phyloP scores from a whole-genome alignment of 768 basidiomycete genomes.

The Omphalotus guepiniiformis region DNA sequence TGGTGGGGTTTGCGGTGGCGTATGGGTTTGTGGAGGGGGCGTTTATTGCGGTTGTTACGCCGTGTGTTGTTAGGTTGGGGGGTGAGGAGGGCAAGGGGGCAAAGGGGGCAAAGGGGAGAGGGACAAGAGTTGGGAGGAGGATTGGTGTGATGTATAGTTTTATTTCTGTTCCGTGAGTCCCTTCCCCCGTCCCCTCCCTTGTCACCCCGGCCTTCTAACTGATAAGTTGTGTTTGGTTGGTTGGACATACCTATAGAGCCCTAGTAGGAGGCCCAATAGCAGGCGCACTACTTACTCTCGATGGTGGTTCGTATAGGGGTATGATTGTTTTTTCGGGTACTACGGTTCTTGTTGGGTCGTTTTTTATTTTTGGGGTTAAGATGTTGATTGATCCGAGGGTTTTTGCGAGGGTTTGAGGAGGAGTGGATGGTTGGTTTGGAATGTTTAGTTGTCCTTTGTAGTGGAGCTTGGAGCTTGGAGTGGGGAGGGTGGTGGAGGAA shows the following conservation, averaged over 20 bases:
- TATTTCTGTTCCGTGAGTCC: slow-evolving; percentile 66
- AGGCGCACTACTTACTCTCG: slow-evolving; percentile 47
- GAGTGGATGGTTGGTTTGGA: too few relatives aligned
- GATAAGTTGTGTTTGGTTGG: not conserved
- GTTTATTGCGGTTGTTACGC: slow-evolving; percentile 63
- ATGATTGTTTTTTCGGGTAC: slow-evolving; percentile 60
- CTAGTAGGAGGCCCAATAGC: slow-evolving; percentile 62
- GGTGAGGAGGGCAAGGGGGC: too few relatives aligned
- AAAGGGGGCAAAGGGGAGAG: too few relatives aligned
- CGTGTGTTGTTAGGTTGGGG: slow-evolving; percentile 64
- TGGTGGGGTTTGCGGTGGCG: slow-evolving; percentile 53
- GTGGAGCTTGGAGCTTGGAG: too few relatives aligned
- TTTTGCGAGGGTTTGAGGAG: slow-evolving; percentile 38
- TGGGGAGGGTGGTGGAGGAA: too few relatives aligned
- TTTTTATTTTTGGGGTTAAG: slow-evolving; percentile 49
- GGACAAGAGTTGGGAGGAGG: slow-evolving; percentile 58
- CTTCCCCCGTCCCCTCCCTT: not conserved
- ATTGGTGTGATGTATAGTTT: slow-evolving; percentile 64
- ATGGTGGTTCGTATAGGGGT: slow-evolving; percentile 42
- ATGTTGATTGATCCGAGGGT: slow-evolving; percentile 39
- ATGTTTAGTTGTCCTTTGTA: too few relatives aligned
- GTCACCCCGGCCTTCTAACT: not conserved
- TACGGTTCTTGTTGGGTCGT: slow-evolving; percentile 54
- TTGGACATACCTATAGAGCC: slow-evolving; percentile 33
- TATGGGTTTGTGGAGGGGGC: slow-evolving; percentile 69